Conservation (phyloP, 2,329 filamentous ascomycete species). For the Colletotrichum tropicicola region DNA sequence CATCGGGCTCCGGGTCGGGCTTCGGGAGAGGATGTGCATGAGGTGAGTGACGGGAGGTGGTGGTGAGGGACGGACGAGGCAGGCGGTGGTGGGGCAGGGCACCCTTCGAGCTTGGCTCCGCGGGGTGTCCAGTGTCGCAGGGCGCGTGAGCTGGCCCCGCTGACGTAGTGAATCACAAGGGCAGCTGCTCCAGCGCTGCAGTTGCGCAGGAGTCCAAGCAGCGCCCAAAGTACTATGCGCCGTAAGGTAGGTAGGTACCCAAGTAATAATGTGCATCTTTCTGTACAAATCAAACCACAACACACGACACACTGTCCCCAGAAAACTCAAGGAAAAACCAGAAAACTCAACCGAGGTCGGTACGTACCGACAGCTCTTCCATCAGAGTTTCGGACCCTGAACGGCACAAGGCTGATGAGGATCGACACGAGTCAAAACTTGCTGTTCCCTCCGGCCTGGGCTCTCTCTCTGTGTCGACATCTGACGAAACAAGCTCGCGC, state of each 20-base stretch:
- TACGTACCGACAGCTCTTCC: not conserved
- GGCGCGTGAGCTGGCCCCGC: constrained; percentile 10
- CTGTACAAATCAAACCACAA: not conserved
- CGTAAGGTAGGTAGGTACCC: not conserved
- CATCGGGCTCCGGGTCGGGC: constrained; percentile 17
- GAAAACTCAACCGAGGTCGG: not conserved
- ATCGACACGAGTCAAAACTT: not conserved
- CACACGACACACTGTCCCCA: not conserved
- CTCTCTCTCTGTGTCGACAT: not conserved
- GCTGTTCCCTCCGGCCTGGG: too few relatives aligned
- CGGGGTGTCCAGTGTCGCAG: constrained; percentile 5
- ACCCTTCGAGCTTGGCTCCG: constrained; percentile 13
- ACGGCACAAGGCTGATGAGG: not conserved
- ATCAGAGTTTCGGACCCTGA: constrained; percentile 8
- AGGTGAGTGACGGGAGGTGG: not conserved
- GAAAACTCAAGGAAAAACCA: not conserved
- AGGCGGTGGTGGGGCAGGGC: constrained; percentile 20
- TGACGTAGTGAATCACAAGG: constrained; percentile 19
- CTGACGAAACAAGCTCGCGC: constrained; percentile 20
- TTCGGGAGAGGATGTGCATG: constrained; percentile 15
- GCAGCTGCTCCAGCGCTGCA: not conserved
- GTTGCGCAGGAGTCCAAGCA: constrained; percentile 2
- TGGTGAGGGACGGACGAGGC: constrained; percentile 19
- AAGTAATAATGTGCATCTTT: not conserved
- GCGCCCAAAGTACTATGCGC: not conserved